Conservation (phyloP, 768 basidiomycete species). For the Boletus rubropictus region DNA sequence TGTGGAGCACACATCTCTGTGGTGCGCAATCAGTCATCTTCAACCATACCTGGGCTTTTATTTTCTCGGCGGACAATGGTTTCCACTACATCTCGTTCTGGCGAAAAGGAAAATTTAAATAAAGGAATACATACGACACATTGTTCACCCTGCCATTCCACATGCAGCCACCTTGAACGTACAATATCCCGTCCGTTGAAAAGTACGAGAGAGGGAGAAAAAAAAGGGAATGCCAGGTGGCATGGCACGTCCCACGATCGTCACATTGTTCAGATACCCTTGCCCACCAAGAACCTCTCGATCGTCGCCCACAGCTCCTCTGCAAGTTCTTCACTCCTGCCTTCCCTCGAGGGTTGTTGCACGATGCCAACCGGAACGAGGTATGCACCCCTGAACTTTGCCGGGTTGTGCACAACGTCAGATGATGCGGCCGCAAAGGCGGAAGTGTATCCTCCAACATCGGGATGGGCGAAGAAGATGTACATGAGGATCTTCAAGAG, state of each 20-base stretch:
- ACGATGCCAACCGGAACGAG: constrained; percentile 25
- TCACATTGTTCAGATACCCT: constrained; percentile 11
- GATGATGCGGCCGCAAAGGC: constrained; percentile 29
- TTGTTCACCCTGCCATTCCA: background rate
- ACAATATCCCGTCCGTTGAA: no score
- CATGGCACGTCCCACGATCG: background rate
- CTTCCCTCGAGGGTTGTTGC: constrained; percentile 6
- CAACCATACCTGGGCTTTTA: no score
- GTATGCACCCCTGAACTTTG: constrained; percentile 30
- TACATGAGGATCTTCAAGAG: constrained; percentile 18
- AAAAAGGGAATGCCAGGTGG: background rate
- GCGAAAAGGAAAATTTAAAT: no score
- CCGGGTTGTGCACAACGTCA: constrained; percentile 15
- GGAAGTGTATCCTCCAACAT: constrained; percentile 25
- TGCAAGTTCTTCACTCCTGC: constrained; percentile 19
- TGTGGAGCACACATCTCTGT: no score
- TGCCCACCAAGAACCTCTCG: constrained; percentile 24
- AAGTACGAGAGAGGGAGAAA: no score
- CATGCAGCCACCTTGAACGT: background rate
- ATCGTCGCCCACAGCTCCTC: constrained; percentile 28
- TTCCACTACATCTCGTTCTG: no score
- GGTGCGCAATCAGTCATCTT: no score
- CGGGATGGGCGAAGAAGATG: constrained; percentile 14
- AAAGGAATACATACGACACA: no score
- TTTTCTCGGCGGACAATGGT: no score